A percentile compares a stretch with the other conserved stretches of the same genome.
These are phyloP conservation scores for Garcia nutans DNA, from an alignment of 345 rosid species.

Conservation along the genomic window DNA sequence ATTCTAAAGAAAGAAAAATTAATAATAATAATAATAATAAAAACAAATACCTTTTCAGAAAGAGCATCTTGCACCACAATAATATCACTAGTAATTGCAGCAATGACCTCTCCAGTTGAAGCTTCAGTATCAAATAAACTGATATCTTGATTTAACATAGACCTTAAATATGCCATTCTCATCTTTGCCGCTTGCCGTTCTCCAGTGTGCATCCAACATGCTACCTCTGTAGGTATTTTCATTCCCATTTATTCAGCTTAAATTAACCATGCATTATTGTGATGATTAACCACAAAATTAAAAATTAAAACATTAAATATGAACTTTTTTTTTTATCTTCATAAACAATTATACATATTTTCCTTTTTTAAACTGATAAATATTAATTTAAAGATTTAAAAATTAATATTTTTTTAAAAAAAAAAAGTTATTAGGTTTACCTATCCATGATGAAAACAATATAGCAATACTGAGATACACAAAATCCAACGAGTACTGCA, in stretches of 20 bases:
- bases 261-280: too few relatives aligned
- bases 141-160: constrained; percentile 88
- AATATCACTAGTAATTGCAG: constrained; percentile 86
- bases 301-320: too few relatives aligned
- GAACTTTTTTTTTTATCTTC: too few relatives aligned
- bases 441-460: constrained; percentile 88
- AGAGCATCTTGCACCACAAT: constrained; percentile 93
- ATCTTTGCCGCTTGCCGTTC: constrained; percentile 93
- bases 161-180: constrained; percentile 85
- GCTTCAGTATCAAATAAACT: constrained; percentile 88
- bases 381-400: not conserved
- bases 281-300: too few relatives aligned
- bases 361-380: not conserved
- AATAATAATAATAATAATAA: too few relatives aligned
- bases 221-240: constrained; percentile 63
- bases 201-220: constrained; percentile 98
- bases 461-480: constrained; percentile 86
- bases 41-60: constrained; percentile 73
- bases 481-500: constrained; percentile 98
- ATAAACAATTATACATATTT: too few relatives aligned
- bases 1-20: not conserved
- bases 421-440: constrained; percentile 29
- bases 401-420: not conserved
- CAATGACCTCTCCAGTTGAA: constrained; percentile 84
- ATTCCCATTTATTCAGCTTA: not conserved